Evolutionary conservation across 2,329 filamentous ascomycete genomes (phyloP).

Genomic region (Magnaporthiopsis poae): DNA sequence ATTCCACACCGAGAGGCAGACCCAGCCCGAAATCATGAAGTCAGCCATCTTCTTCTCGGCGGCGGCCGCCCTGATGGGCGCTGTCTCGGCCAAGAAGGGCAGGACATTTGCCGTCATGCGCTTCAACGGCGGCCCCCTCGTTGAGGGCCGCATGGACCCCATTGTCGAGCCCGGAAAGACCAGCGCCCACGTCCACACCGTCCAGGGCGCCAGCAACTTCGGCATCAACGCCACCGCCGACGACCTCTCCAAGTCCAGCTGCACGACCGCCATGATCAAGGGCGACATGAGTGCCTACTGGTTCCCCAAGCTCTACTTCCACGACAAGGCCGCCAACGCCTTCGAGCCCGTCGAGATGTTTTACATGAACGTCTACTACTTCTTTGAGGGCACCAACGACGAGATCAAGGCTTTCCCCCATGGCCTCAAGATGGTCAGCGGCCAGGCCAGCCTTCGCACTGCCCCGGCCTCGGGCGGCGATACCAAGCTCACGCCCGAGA

Average conservation of each 20-base stretch:
- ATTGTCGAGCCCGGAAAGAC: conserved; percentile 53
- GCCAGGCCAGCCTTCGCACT: conserved; percentile 48
- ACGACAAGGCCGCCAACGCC: conserved; percentile 49
- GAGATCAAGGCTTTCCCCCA: conserved; percentile 59
- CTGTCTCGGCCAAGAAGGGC: conserved; percentile 30
- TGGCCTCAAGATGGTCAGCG: conserved; percentile 62
- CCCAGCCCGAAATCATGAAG: background rate
- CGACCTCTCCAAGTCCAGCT: conserved; percentile 50
- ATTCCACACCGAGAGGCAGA: no score
- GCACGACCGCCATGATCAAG: conserved; percentile 60
- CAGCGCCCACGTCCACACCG: conserved; percentile 57
- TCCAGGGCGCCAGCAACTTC: conserved; percentile 63
- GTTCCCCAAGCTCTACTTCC: conserved; percentile 62
- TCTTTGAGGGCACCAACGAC: conserved; percentile 56
- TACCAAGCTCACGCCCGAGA: conserved; percentile 32
- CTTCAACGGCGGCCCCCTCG: conserved; percentile 57
- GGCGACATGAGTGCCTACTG: conserved; percentile 69
- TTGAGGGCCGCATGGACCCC: conserved; percentile 54
- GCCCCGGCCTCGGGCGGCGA: conserved; percentile 37
- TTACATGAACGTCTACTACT: conserved; percentile 71
- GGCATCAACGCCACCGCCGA: conserved; percentile 51
- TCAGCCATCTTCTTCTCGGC: conserved; percentile 14
- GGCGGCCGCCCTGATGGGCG: conserved; percentile 29
- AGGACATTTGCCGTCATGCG: conserved; percentile 59
- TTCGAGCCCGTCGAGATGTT: conserved; percentile 59